These are phyloP conservation scores for Carpinus fangiana DNA, from an alignment of 306 rosid species.

Conservation along the genomic window DNA sequence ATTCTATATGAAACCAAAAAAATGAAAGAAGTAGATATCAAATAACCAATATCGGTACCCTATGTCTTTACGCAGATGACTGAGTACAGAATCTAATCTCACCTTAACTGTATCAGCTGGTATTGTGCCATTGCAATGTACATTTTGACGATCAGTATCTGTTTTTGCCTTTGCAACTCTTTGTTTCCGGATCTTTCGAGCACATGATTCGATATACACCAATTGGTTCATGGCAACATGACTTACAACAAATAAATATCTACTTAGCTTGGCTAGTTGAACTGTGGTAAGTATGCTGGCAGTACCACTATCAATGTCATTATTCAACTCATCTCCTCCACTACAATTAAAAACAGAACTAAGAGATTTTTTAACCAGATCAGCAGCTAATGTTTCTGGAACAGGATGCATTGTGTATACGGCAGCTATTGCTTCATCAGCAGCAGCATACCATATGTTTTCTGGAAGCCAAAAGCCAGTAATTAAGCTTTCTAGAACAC, in stretches of 20 bases:
- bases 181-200: slow-evolving; percentile 84
- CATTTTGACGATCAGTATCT: slow-evolving; percentile 48
- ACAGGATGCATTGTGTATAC: slow-evolving; percentile 78
- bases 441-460: slow-evolving; percentile 90
- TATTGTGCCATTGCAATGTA: slow-evolving; percentile 36
- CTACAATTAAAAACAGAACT: slow-evolving; percentile 53
- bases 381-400: slow-evolving; percentile 77
- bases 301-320: slow-evolving; percentile 45
- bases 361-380: slow-evolving; percentile 64
- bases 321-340: slow-evolving; percentile 52
- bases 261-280: slow-evolving; percentile 64
- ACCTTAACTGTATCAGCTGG: slow-evolving; percentile 63
- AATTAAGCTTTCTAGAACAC: slow-evolving; percentile 69
- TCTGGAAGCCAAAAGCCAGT: slow-evolving; percentile 81
- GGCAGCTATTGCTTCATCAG: slow-evolving; percentile 87
- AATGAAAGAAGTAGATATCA: not conserved
- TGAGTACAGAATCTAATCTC: not conserved
- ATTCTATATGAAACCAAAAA: not conserved
- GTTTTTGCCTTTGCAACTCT: slow-evolving; percentile 51
- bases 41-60: not conserved
- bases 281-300: slow-evolving; percentile 49
- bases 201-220: slow-evolving; percentile 83
- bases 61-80: not conserved
- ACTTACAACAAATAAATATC: slow-evolving; percentile 76
- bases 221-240: slow-evolving; percentile 94